Percentiles rank a stretch among this genome's conserved stretches.
phyloP scores from a whole-genome alignment of 2,329 filamentous ascomycete species.

The Hypocrella siamensis region DNA sequence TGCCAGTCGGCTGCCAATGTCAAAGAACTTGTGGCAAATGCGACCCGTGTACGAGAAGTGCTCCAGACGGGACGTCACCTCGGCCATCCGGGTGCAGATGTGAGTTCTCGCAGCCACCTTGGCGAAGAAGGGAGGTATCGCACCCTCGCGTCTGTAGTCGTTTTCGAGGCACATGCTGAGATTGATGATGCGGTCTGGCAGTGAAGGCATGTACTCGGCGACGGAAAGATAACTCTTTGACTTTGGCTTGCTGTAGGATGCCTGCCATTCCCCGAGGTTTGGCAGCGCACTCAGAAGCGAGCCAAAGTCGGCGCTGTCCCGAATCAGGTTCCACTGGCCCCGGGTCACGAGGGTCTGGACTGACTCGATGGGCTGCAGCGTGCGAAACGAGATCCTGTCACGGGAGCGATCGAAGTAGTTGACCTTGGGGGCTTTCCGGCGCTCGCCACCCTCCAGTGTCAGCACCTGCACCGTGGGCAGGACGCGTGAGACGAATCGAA shows the following conservation, averaged over 20 bases:
- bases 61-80: conserved; percentile 44
- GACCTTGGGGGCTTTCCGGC: conserved; percentile 59
- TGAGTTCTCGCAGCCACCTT: conserved; percentile 45
- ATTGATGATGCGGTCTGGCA: conserved; percentile 43
- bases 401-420: conserved; percentile 12
- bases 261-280: conserved; percentile 46
- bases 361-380: conserved; percentile 21
- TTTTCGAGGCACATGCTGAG: conserved; percentile 56
- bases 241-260: conserved; percentile 56
- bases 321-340: conserved; percentile 64
- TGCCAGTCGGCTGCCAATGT: conserved; percentile 33
- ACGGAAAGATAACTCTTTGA: conserved; percentile 59
- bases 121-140: conserved; percentile 42
- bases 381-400: conserved; percentile 7
- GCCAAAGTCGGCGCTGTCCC: conserved; percentile 45
- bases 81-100: conserved; percentile 49
- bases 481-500: conserved; percentile 41
- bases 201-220: conserved; percentile 41
- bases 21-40: conserved; percentile 55
- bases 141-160: conserved; percentile 50
- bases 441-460: conserved; percentile 62
- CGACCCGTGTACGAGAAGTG: conserved; percentile 59
- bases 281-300: conserved; percentile 47
- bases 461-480: conserved; percentile 49
- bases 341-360: conserved; percentile 56